phyloP scores from a whole-genome alignment of 2,329 filamentous ascomycete species.

The Bipolaris sorokiniana region DNA sequence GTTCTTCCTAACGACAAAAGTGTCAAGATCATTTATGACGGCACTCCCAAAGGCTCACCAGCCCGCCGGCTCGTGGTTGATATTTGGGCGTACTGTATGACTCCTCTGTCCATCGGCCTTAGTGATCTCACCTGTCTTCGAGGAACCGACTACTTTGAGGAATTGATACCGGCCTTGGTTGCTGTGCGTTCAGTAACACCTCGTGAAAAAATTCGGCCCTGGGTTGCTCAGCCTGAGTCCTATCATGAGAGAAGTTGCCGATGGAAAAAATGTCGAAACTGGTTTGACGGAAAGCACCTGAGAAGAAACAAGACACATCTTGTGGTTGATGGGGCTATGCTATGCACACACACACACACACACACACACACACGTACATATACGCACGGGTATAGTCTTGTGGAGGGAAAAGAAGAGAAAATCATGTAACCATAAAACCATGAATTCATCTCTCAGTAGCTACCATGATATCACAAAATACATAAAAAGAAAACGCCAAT shows the following conservation, averaged over 20 bases:
- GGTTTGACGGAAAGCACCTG: neutral
- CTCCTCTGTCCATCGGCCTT: too few species aligned
- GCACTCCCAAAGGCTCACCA: neutral
- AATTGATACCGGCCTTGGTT: neutral
- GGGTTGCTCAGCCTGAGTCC: neutral
- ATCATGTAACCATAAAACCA: neutral
- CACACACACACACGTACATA: too few species aligned
- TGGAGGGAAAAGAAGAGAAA: too few species aligned
- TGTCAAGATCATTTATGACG: too few species aligned
- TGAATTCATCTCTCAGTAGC: conserved; percentile 9
- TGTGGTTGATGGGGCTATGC: too few species aligned
- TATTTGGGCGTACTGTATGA: too few species aligned
- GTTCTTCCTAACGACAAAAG: too few species aligned
- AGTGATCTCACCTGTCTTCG: neutral
- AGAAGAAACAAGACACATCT: too few species aligned
- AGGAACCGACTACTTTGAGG: neutral
- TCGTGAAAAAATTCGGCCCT: neutral
- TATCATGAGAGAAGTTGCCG: neutral
- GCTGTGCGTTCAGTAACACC: neutral
- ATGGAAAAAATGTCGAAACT: neutral
- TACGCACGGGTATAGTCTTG: too few species aligned
- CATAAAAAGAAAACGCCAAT: conserved; percentile 7
- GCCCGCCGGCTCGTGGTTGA: conserved; percentile 1
- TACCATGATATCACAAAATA: conserved; percentile 4
- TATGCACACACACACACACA: too few species aligned